Evolutionary conservation across 352 stramenopile species (phyloP), one percentile per base, ranked within the genome.

Genomic region (Globisporangium apiculatum): DNA sequence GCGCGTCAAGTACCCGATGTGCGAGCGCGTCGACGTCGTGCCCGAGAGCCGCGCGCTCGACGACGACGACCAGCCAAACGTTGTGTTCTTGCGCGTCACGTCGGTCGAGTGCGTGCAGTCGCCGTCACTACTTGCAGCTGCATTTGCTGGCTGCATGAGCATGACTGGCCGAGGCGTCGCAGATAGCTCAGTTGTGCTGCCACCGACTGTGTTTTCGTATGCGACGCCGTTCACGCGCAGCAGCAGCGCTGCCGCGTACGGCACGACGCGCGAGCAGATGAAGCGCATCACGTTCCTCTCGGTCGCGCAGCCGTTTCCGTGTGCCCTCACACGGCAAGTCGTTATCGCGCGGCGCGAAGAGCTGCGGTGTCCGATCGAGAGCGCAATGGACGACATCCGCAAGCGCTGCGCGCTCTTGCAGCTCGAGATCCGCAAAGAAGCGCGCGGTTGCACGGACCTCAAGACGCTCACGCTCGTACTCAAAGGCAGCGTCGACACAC

Each of bases 401-500:
- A 90, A 87, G 55, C 80, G 83, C 7, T 87, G 74, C 18, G 47
- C 53, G 0, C 37, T 88, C 55, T 62, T 93, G 5, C 67, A 73
- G 36, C 66, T 74, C 10, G 75, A 91, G 52, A 70, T 90, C 24
- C 55, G 65, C 36, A 89, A 89, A 42, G 76, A 87, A 47, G 55
- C 54, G 1, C 48, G 54, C 9, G 69, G 76, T 0, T 61, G 57
- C 12, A 87, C 71, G 0, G 82, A 92, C 55, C 55, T 90, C 45
- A 90, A 92, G 60, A 86, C 79, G 8, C 62, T 92, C 36, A 92
- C 76, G 17, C 71, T 89, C 17, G 73, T 92, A 46, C 73, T 92
- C 9, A 92, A 92, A 61, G 82, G 82, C 4, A 92, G 82, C 36
- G 81, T 92, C 5, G 79, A 92, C 60, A 89, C 82, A 0, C 78